phyloP scores from a whole-genome alignment of 2,329 filamentous ascomycete genomes.

The Calonectria pauciramosa region DNA sequence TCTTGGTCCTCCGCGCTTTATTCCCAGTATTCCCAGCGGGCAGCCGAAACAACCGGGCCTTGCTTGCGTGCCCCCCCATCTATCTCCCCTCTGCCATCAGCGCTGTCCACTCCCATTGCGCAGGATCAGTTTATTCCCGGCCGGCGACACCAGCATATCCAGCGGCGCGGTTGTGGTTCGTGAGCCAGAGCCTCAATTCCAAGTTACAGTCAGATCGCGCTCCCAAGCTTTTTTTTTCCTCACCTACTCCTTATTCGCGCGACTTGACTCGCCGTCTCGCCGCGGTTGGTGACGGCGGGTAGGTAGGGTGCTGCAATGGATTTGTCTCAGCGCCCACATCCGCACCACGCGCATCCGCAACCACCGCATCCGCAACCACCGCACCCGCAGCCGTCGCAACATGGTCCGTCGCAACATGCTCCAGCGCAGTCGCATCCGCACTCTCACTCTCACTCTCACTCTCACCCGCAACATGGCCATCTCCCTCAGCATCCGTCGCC shows the following conservation, averaged over 20 bases:
- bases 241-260: not conserved
- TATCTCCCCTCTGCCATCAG: conserved; percentile 7
- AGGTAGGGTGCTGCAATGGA: conserved; percentile 40
- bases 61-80: conserved; percentile 8
- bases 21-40: conserved; percentile 49
- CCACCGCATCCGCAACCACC: conserved; percentile 32
- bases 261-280: conserved; percentile 21
- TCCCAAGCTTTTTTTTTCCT: not conserved
- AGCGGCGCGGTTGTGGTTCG: conserved; percentile 16
- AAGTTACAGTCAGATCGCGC: conserved; percentile 10
- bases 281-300: conserved; percentile 23
- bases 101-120: not conserved
- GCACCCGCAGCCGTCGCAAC: too few relatives aligned
- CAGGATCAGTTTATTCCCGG: conserved; percentile 36
- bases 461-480: conserved; percentile 27
- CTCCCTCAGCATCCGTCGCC: conserved; percentile 36
- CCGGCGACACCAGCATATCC: conserved; percentile 27
- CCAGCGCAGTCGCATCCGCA: conserved; percentile 16
- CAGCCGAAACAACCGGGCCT: conserved; percentile 21
- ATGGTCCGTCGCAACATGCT: conserved; percentile 42
- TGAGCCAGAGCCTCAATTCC: conserved; percentile 27
- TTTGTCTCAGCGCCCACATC: conserved; percentile 40
- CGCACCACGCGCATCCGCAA: conserved; percentile 39
- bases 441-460: not conserved
- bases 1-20: conserved; percentile 41